These are phyloP conservation scores for Lasiodiplodia gonubiensis DNA, from an alignment of 2,329 filamentous ascomycete species.

Conservation along the genomic window DNA sequence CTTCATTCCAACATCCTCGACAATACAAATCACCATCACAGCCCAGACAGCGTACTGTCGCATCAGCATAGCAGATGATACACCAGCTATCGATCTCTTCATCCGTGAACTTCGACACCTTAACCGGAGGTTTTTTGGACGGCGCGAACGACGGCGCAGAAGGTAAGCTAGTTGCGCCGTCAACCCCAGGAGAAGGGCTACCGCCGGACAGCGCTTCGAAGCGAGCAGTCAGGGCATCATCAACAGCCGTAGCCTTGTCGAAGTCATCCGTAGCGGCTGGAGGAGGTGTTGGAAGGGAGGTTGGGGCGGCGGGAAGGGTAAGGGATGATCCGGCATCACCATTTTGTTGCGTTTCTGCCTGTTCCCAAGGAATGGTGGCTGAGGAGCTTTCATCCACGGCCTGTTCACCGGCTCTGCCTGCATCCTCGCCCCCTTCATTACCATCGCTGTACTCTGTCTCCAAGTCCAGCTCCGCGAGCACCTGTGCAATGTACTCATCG, in stretches of 20 bases:
- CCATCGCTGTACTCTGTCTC: conserved; percentile 46
- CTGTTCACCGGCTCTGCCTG: too few relatives aligned
- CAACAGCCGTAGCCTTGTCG: conserved; percentile 42
- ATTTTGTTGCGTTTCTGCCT: conserved; percentile 33
- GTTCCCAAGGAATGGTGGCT: conserved; percentile 32
- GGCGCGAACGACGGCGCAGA: conserved; percentile 55
- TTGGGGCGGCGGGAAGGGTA: conserved; percentile 53
- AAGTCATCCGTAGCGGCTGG: conserved; percentile 36
- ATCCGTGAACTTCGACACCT: conserved; percentile 58
- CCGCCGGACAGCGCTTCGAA: conserved; percentile 48
- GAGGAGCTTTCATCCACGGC: not conserved
- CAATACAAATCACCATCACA: conserved; percentile 79
- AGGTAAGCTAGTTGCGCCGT: conserved; percentile 45
- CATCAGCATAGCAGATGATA: conserved; percentile 80
- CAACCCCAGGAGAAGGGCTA: conserved; percentile 38
- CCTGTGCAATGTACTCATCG: conserved; percentile 53
- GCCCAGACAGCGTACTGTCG: conserved; percentile 72
- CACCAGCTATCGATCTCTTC: conserved; percentile 80
- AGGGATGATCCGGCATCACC: conserved; percentile 31
- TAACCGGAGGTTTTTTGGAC: conserved; percentile 39
- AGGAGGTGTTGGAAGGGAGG: conserved; percentile 35
- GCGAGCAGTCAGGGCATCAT: conserved; percentile 53
- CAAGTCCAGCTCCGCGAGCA: conserved; percentile 54
- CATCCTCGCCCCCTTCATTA: not conserved
- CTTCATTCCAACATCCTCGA: conserved; percentile 78